Evolutionary conservation across 352 stramenopile genomes (phyloP), one percentile per base, ranked within the genome.

Genomic region (Pythium phragmitis): DNA sequence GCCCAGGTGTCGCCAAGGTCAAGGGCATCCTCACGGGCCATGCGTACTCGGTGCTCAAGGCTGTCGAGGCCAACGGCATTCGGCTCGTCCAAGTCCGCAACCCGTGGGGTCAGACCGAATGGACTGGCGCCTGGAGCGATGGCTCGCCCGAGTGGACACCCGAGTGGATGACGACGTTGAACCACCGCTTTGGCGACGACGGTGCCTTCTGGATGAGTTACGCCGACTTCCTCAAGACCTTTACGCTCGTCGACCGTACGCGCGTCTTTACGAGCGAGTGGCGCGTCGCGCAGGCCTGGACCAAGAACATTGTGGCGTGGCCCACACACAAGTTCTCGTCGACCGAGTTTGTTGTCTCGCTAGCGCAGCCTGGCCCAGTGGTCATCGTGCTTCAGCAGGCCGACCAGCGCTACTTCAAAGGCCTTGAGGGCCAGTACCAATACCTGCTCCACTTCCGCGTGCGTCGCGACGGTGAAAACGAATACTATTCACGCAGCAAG

Each of bases 151-250:
- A 80, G 63, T 87, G 74, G 80, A 89, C 69, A 19, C 43, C 67
- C 16, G 69, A 79, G 66, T 74, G 76, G 68, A 84, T 79, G 59
- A 67, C 42, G 47, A 48, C 64, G 45, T 63, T 87, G 14, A 54
- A 68, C 42, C 72, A 84, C 65, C 57, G 63, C 21, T 76, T 76
- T 19, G 75, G 70, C 19, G 77, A 88, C 65, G 79, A 90, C 48
- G 79, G 80, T 11, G 68, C 76, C 17, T 90, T 88, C 62, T 90
- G 79, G 75, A 90, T 90, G 73, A 63, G 46, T 26, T 88, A 76
- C 64, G 64, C 76, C 11, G 70, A 80, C 51, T 78, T 78, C 34
- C 53, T 80, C 41, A 62, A 68, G 14, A 70, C 63, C 28, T 80
- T 80, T 47, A 78, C 67, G 17, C 33, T 67, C 7, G 49, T 77